Evolutionary conservation across 2,329 filamentous ascomycete genomes (phyloP), one percentile per base, ranked within the genome.

Genomic region (Fonsecaea pugnacius): DNA sequence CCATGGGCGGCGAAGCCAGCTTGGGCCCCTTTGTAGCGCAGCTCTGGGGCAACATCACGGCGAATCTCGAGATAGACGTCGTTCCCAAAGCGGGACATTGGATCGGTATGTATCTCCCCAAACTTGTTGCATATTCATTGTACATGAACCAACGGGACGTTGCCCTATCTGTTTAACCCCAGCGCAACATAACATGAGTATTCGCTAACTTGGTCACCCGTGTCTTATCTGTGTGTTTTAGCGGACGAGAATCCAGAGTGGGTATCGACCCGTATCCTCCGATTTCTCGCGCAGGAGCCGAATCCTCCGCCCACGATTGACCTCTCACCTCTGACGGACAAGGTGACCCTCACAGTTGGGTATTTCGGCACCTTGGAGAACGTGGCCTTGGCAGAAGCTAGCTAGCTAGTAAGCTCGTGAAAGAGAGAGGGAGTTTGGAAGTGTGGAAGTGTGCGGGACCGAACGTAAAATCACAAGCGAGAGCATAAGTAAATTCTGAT

Each of bases 61-160:
- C 55, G 4, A 64, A 73, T 59, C 55, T 77, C 36, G 70, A 73
- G 14, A 62, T 69, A 3, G 75, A 76, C 56, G 61, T 75, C 6
- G 70, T 78, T 21, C 76, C 75, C 0, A 76, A 78, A 35, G 75
- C 75, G 8, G 77, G 77, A 2, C 77, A 78, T 70, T 78, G 76
- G 76, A 74, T 78, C 62, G 75, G 72, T 73, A n/a, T 33, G 48
- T 60, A 35, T 30, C n/a, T n/a, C n/a, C n/a, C n/a, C n/a, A n/a
- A n/a, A n/a, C n/a, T n/a, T n/a, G n/a, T n/a, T n/a, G n/a, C n/a
- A n/a, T n/a, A n/a, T n/a, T n/a, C n/a, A n/a, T n/a, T n/a, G n/a
- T n/a, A n/a, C n/a, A n/a, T n/a, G n/a, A n/a, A n/a, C n/a, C n/a
- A n/a, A n/a, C n/a, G n/a, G n/a, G n/a, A n/a, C n/a, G n/a, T n/a